Percentiles rank a stretch among this genome's conserved stretches.
Evolutionary conservation across 2,329 filamentous ascomycete genomes (phyloP).

Genomic region (Fusarium paranaense): DNA sequence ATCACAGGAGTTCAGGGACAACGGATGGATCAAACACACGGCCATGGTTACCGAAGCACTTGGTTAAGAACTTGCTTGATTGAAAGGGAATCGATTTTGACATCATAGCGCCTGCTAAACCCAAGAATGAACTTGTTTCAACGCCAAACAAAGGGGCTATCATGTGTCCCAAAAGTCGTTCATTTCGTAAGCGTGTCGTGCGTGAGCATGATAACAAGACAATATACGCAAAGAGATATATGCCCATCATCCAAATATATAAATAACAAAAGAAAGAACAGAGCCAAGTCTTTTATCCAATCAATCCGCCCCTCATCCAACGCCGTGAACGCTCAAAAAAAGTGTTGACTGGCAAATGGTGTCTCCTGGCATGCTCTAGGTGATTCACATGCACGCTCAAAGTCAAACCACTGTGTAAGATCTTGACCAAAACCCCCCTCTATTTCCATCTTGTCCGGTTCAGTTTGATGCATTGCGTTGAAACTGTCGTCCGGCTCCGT

Average conservation of each 20-base stretch:
- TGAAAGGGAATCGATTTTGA: background rate
- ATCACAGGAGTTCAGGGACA: background rate
- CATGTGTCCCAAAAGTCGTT: background rate
- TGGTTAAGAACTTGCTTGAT: background rate
- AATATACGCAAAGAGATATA: background rate
- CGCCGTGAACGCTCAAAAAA: background rate
- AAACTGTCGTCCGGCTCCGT: background rate
- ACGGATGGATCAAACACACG: background rate
- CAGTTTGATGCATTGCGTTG: background rate
- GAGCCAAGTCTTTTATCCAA: background rate
- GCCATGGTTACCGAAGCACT: background rate
- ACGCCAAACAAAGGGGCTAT: background rate
- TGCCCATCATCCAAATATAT: background rate
- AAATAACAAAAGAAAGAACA: background rate
- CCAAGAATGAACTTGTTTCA: background rate
- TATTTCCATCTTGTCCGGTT: background rate
- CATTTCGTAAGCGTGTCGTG: background rate
- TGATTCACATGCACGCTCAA: background rate
- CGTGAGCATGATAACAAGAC: background rate
- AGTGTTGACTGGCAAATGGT: background rate
- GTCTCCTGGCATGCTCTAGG: background rate
- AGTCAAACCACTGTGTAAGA: constrained; percentile 14
- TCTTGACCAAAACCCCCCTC: background rate
- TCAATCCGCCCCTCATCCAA: background rate
- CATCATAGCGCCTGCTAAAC: background rate